Percentiles rank a stretch among this genome's conserved stretches.
phyloP scores from a whole-genome alignment of 2,329 filamentous ascomycete genomes.

The Periconia sp. region DNA sequence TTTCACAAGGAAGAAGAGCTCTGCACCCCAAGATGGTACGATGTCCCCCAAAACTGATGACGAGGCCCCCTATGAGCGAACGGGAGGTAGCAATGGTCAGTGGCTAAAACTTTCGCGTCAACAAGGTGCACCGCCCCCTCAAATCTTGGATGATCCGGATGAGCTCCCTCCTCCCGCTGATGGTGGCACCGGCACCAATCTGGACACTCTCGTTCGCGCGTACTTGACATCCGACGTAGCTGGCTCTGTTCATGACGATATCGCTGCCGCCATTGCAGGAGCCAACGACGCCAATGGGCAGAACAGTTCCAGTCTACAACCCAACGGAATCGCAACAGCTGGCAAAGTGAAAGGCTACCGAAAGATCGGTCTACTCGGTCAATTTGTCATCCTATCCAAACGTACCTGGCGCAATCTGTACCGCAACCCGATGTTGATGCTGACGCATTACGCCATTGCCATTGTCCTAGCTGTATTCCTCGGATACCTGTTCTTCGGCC shows the following conservation, averaged over 20 bases:
- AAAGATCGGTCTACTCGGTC: constrained; percentile 74
- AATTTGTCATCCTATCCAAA: constrained; percentile 86
- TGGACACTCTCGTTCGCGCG: constrained; percentile 77
- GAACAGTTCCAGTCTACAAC: constrained; percentile 54
- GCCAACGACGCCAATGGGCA: constrained; percentile 71
- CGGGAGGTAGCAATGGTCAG: constrained; percentile 51
- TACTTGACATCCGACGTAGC: constrained; percentile 81
- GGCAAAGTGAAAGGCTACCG: constrained; percentile 76
- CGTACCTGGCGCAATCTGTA: constrained; percentile 98
- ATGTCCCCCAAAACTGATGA: constrained; percentile 65
- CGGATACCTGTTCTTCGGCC: constrained; percentile 92
- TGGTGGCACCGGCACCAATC: constrained; percentile 66
- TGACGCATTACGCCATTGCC: constrained; percentile 96
- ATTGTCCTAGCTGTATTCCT: constrained; percentile 93
- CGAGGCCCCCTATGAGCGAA: constrained; percentile 57
- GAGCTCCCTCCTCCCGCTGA: constrained; percentile 61
- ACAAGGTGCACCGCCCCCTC: constrained; percentile 57
- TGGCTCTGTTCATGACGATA: constrained; percentile 73
- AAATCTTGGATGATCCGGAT: constrained; percentile 70
- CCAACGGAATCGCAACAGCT: constrained; percentile 57
- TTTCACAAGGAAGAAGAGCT: constrained; percentile 77
- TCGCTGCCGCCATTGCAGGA: constrained; percentile 65
- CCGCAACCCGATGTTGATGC: constrained; percentile 95
- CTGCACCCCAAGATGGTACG: constrained; percentile 52
- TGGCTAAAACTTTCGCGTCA: constrained; percentile 63